A percentile compares a stretch with the other conserved stretches of the same genome.
These are phyloP conservation scores for Ustilago shanxiensis DNA, from an alignment of 1,284 basidiomycete species.

Conservation along the genomic window DNA sequence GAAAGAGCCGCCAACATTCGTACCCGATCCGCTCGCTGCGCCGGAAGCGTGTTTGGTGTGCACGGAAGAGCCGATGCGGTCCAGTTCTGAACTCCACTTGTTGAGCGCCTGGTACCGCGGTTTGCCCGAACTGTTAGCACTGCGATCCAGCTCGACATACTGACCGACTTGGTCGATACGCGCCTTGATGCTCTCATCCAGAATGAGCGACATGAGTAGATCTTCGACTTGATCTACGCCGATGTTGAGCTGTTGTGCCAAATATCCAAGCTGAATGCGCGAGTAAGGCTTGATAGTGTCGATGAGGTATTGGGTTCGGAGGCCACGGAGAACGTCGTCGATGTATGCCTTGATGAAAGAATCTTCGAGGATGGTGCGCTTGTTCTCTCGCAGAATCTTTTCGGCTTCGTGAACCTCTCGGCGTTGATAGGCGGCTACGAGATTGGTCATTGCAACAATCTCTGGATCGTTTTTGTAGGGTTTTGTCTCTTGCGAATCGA, in stretches of 20 bases:
- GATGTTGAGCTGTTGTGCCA: conserved; percentile 87
- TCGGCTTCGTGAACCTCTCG: conserved; percentile 96
- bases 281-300: conserved; percentile 98
- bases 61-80: conserved; percentile 34
- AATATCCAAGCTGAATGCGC: conserved; percentile 81
- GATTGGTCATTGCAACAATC: conserved; percentile 96
- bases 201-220: conserved; percentile 89
- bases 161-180: conserved; percentile 95
- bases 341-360: conserved; percentile 92
- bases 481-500: conserved; percentile 99
- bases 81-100: conserved; percentile 80
- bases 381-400: conserved; percentile 91
- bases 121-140: conserved; percentile 79
- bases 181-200: conserved; percentile 94
- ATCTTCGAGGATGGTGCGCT: conserved; percentile 93
- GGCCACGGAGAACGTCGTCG: conserved; percentile 89
- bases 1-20: conserved; percentile 26
- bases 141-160: conserved; percentile 83
- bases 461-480: conserved; percentile 98
- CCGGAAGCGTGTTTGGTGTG: conserved; percentile 40
- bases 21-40: conserved; percentile 34
- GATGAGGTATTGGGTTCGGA: conserved; percentile 95
- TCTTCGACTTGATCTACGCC: conserved; percentile 89
- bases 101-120: conserved; percentile 84
- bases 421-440: conserved; percentile 94